phyloP scores from a whole-genome alignment of 495 filamentous ascomycete genomes.

The Letharia lupina region DNA sequence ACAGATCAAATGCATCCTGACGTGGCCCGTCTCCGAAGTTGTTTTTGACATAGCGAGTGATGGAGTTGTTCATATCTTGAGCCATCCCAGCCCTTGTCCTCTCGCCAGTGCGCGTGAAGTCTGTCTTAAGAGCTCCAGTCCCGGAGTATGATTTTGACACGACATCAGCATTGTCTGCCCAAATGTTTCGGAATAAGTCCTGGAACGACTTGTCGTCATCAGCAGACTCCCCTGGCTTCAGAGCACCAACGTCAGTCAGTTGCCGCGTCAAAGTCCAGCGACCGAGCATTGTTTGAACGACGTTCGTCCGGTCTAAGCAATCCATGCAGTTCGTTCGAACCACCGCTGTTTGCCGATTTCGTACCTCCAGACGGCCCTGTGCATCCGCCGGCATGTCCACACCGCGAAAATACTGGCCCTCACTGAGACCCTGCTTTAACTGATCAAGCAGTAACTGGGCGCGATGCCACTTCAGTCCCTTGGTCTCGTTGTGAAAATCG shows the following conservation, averaged over 20 bases:
- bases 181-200: constrained; percentile 83
- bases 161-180: constrained; percentile 96
- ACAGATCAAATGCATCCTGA: constrained; percentile 92
- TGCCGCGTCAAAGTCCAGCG: constrained; percentile 81
- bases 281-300: constrained; percentile 91
- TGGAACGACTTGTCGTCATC: constrained; percentile 72
- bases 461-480: constrained; percentile 85
- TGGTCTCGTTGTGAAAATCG: constrained; percentile 96
- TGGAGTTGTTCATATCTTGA: constrained; percentile 73
- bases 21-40: constrained; percentile 89
- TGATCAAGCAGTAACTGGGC: constrained; percentile 79
- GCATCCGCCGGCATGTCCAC: constrained; percentile 68
- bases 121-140: constrained; percentile 92
- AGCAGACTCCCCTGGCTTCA: constrained; percentile 58
- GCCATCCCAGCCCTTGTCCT: constrained; percentile 74
- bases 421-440: constrained; percentile 57
- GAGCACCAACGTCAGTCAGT: constrained; percentile 69
- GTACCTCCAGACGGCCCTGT: constrained; percentile 60
- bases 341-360: constrained; percentile 71
- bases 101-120: constrained; percentile 83
- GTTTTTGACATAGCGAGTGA: constrained; percentile 77
- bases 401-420: constrained; percentile 87
- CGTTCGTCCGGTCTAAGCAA: constrained; percentile 94
- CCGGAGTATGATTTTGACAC: constrained; percentile 89
- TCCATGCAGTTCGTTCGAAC: constrained; percentile 99